These are phyloP conservation scores for Westerdykella sp. DNA, from an alignment of 2,329 filamentous ascomycete species.

Conservation along the genomic window DNA sequence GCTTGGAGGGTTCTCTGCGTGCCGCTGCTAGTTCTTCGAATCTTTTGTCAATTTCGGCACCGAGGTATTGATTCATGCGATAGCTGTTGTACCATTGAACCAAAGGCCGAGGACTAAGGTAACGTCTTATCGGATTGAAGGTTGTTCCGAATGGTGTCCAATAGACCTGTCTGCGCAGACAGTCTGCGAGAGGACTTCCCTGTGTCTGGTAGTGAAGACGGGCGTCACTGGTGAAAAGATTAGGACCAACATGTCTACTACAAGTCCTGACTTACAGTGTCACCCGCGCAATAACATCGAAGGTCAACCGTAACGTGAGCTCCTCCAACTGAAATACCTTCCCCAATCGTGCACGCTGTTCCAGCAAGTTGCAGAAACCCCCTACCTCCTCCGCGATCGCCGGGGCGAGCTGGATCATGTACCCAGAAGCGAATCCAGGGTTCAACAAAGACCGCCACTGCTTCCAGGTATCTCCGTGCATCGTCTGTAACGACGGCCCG, in stretches of 20 bases:
- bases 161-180: slow-evolving; percentile 8
- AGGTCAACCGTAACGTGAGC: slow-evolving; percentile 7
- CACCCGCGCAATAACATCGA: slow-evolving; percentile 15
- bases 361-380: slow-evolving; percentile 10
- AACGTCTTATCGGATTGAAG: slow-evolving; percentile 10
- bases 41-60: slow-evolving; percentile 10
- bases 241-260: not conserved
- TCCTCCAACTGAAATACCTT: slow-evolving; percentile 14
- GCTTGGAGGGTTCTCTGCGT: not conserved
- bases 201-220: slow-evolving; percentile 10
- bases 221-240: slow-evolving; percentile 3
- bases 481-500: slow-evolving; percentile 3
- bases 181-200: slow-evolving; percentile 8
- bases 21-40: slow-evolving; percentile 7
- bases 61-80: slow-evolving; percentile 11
- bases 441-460: slow-evolving; percentile 9
- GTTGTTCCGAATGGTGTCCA: slow-evolving; percentile 10
- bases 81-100: slow-evolving; percentile 7
- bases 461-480: slow-evolving; percentile 11
- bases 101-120: slow-evolving; percentile 7
- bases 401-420: slow-evolving; percentile 7
- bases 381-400: slow-evolving; percentile 11
- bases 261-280: slow-evolving; percentile 8
- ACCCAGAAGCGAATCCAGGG: slow-evolving; percentile 10
- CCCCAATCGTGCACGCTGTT: slow-evolving; percentile 2